Evolutionary conservation across 2,329 filamentous ascomycete genomes (phyloP).

Genomic region (Neoascochyta sp.): DNA sequence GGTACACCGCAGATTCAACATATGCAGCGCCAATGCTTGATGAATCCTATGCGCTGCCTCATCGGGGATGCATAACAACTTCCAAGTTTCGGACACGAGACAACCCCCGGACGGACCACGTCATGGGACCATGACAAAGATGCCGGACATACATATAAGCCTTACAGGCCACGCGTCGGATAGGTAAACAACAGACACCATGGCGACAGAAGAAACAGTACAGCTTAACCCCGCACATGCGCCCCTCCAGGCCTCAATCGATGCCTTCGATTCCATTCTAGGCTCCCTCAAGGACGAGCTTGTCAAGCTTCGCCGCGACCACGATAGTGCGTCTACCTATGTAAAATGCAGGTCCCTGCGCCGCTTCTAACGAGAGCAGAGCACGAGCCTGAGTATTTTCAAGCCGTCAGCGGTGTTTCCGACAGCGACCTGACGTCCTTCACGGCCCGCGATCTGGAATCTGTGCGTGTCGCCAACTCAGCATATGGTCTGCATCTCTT

Average conservation of each 20-base stretch:
- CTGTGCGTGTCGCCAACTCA: conserved; percentile 27
- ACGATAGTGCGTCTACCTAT: conserved; percentile 25
- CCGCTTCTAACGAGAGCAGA: conserved; percentile 12
- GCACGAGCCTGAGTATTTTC: conserved; percentile 39
- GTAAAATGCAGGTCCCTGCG: not conserved
- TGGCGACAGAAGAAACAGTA: conserved; percentile 39
- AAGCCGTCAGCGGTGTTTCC: conserved; percentile 38
- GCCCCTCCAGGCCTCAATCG: conserved; percentile 34
- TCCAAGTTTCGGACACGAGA: too few relatives aligned
- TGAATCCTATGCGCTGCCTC: too few relatives aligned
- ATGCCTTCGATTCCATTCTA: conserved; percentile 33
- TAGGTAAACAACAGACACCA: conserved; percentile 8
- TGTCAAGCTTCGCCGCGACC: conserved; percentile 31
- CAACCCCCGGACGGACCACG: conserved; percentile 4
- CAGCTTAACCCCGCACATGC: conserved; percentile 30
- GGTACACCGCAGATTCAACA: too few relatives aligned
- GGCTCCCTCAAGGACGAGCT: conserved; percentile 32
- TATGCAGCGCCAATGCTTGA: too few relatives aligned
- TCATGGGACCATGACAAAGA: conserved; percentile 2
- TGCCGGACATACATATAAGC: not conserved
- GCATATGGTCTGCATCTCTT: conserved; percentile 36
- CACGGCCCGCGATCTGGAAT: conserved; percentile 20
- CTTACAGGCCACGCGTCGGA: not conserved
- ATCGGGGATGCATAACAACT: too few relatives aligned
- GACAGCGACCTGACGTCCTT: conserved; percentile 36